A percentile compares a stretch with the other conserved stretches of the same genome.
Conservation (phyloP, 352 stramenopile genomes). For the Globisporangium abappressorium region DNA sequence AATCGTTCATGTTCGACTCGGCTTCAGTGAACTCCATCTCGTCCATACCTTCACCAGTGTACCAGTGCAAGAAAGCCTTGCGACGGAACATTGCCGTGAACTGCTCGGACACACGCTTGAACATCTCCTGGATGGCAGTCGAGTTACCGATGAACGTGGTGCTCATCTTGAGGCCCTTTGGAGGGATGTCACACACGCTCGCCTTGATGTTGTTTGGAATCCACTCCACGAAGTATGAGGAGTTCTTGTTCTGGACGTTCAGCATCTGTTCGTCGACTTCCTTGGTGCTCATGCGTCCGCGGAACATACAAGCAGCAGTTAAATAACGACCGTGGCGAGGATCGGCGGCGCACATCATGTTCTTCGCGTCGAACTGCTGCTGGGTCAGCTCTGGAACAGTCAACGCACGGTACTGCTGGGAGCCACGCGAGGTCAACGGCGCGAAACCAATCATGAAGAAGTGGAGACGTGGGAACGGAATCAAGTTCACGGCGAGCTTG, state of each 20-base stretch:
- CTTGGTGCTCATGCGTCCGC: not conserved
- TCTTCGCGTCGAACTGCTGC: slow-evolving; percentile 99
- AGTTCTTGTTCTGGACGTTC: not conserved
- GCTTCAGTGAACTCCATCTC: slow-evolving; percentile 99
- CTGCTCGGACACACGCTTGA: slow-evolving; percentile 96
- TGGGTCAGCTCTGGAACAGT: slow-evolving; percentile 98
- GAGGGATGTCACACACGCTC: not conserved
- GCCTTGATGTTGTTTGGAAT: not conserved
- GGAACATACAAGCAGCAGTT: slow-evolving; percentile 1
- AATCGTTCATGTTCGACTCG: slow-evolving; percentile 99
- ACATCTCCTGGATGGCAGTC: not conserved
- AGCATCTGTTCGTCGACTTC: not conserved
- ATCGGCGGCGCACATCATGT: slow-evolving; percentile 99
- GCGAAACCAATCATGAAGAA: slow-evolving; percentile 99
- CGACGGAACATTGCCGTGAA: slow-evolving; percentile 99
- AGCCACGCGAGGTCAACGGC: slow-evolving; percentile 90
- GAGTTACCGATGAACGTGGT: slow-evolving; percentile 1
- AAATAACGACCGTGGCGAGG: slow-evolving; percentile 90
- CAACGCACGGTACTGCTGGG: slow-evolving; percentile 97
- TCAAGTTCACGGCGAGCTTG: slow-evolving; percentile 98
- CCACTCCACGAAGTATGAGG: not conserved
- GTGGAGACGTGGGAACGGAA: slow-evolving; percentile 99
- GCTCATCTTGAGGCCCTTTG: not conserved
- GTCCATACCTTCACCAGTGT: slow-evolving; percentile 99
- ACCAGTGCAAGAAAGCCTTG: slow-evolving; percentile 99